Conservation (phyloP, 257 asterid genomes). For the Nicotiana benthamiana region DNA sequence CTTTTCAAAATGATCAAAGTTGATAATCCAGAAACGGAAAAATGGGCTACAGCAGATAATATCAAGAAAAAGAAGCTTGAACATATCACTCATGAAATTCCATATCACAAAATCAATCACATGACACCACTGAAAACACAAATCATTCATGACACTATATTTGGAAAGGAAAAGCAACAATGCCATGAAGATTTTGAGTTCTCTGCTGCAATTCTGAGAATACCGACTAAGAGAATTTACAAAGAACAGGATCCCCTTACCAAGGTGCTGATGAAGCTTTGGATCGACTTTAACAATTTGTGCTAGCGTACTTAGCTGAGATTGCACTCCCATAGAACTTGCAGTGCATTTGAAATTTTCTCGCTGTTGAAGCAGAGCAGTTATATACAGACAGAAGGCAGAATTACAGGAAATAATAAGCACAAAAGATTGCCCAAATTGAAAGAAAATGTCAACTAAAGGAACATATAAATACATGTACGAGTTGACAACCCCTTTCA, state of each 20-base stretch:
- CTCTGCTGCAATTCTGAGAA: not conserved
- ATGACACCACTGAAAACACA: not conserved
- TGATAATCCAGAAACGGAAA: not conserved
- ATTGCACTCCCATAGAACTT: constrained; percentile 84
- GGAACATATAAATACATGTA: not conserved
- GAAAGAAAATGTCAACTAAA: not conserved
- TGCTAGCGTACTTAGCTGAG: constrained; percentile 75
- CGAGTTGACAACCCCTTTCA: not conserved
- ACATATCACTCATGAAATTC: not conserved
- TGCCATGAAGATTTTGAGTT: not conserved
- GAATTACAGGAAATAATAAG: constrained; percentile 11
- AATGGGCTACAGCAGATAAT: not conserved
- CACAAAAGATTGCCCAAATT: not conserved
- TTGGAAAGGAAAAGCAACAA: not conserved
- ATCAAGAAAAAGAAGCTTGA: not conserved
- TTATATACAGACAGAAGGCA: constrained; percentile 12
- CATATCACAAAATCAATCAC: not conserved
- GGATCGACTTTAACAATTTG: constrained; percentile 88
- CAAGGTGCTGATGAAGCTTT: constrained; percentile 90
- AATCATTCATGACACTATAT: not conserved
- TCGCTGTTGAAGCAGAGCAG: constrained; percentile 37
- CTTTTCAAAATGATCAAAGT: not conserved
- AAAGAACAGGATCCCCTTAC: constrained; percentile 38
- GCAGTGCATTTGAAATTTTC: constrained; percentile 78
- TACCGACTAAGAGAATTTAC: not conserved